Conservation (phyloP, 164 flowering plant species). For the Magnolia changhungtana region DNA sequence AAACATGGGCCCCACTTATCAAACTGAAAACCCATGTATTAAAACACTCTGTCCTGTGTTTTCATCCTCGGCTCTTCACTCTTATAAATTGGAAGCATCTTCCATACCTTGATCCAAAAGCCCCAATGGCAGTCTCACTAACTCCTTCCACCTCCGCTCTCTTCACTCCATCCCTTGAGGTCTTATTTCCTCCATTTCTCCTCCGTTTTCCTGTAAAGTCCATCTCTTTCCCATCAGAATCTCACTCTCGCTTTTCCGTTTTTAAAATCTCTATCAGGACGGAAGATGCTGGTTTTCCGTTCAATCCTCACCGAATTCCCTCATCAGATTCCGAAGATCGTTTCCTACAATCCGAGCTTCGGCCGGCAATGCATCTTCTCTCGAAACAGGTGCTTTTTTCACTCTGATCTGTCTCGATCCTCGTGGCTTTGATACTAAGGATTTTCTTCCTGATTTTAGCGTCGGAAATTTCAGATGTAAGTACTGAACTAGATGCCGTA, state of each 20-base stretch:
- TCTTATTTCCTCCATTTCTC: not conserved
- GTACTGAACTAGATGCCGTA: constrained; percentile 76
- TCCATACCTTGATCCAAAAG: not conserved
- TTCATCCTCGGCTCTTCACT: too few species aligned
- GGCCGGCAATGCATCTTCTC: constrained; percentile 49
- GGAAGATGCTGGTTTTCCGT: constrained; percentile 21
- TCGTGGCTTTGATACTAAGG: not conserved
- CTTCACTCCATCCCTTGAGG: not conserved
- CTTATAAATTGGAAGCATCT: too few species aligned
- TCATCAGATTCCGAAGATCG: constrained; percentile 29
- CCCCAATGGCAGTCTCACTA: not conserved
- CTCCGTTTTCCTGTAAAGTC: not conserved
- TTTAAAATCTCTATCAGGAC: constrained; percentile 2
- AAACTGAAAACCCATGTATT: too few species aligned
- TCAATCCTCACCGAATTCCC: constrained; percentile 31
- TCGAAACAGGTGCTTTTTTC: constrained; percentile 41
- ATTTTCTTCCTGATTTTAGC: not conserved
- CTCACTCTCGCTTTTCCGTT: not conserved
- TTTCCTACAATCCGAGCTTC: constrained; percentile 56
- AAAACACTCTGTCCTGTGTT: too few species aligned
- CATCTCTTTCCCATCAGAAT: not conserved
- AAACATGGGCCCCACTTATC: too few species aligned
- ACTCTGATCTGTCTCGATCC: constrained; percentile 4
- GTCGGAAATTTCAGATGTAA: constrained; percentile 34
- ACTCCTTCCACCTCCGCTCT: constrained; percentile 5